Base-by-base conservation (phyloP, 2,329 filamentous ascomycete species). In the Hysterium pulicare region DNA sequence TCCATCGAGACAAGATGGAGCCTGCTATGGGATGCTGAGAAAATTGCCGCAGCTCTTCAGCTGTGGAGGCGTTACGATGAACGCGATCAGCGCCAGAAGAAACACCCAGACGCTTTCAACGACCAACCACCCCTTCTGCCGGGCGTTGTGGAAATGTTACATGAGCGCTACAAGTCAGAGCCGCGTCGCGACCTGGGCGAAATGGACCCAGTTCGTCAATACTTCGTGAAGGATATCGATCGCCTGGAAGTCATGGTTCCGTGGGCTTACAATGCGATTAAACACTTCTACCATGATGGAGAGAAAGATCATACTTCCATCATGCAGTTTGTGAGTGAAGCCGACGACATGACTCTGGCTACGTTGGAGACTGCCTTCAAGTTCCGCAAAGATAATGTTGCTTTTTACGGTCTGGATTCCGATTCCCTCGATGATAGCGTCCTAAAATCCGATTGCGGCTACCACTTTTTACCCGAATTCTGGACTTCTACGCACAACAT, bases 1-100 rank as follows among this genome's bases (percentile, higher is more conserved):
- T 81, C 86, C 49, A 79, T 81, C 31, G 71, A 71, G 19, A 83
- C 83, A 1, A 82, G 83, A 53, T 97, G 90, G 90, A 76, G 78
- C 48, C 69, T 98, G 23, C 72, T 98, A n/a, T 87, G 83, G 75
- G 83, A 91, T 57, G 91, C 91, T 0, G 93, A 98, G 65, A 95
- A 90, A 67, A 78, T 97, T 70, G 82, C 85, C 33, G 87, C 90
- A 26, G 88, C 89, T 15, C 77, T 79, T 46, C 76, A 82, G 34
- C 75, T 97, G 28, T 97, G 91, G 90, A 83, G 82, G 48, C 75
- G 81, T 40, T 89, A 95, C 57, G 87, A 95, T 59, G 71, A 74
- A 6, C 84, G 84, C 74, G 48, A 62, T 48, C 75, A 81, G 32
- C 87, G 94, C 54, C 86, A 95, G 60, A 71, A 75, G 11, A 82